These are phyloP conservation scores for Monascus purpureus DNA, from an alignment of 495 filamentous ascomycete genomes.

Conservation along the genomic window DNA sequence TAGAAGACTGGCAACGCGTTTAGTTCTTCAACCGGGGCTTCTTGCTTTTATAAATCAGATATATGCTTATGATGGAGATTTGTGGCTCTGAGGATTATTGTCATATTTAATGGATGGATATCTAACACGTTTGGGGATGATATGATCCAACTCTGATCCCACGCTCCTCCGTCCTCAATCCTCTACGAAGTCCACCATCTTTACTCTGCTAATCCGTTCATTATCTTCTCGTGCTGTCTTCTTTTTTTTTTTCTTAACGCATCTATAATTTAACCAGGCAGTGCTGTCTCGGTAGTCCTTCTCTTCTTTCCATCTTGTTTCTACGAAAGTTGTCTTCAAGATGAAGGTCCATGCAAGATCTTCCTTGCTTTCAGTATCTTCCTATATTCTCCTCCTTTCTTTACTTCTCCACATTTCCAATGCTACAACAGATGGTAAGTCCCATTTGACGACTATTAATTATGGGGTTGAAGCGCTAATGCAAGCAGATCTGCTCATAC, in stretches of 20 bases:
- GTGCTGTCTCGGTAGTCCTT: neutral
- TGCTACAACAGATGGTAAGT: constrained; percentile 2
- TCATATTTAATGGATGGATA: neutral
- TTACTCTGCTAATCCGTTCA: too few species aligned
- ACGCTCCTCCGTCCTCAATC: too few species aligned
- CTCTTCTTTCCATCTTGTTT: neutral
- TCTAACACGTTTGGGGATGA: neutral
- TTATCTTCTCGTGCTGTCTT: too few species aligned
- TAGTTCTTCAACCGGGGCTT: too few species aligned
- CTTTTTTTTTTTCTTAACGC: neutral
- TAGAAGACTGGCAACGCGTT: too few species aligned
- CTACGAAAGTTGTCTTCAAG: neutral
- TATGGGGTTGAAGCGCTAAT: too few species aligned
- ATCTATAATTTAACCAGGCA: neutral
- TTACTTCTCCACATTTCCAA: neutral
- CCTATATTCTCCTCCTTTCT: neutral
- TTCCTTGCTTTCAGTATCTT: neutral
- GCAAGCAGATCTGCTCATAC: constrained; percentile 1
- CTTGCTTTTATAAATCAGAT: too few species aligned
- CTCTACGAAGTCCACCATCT: too few species aligned
- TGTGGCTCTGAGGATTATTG: neutral
- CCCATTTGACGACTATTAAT: neutral
- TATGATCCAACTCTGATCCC: neutral
- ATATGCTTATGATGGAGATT: neutral
- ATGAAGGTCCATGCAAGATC: neutral